phyloP scores from a whole-genome alignment of 2,329 filamentous ascomycete genomes.

The Bipolaris gigantea region DNA sequence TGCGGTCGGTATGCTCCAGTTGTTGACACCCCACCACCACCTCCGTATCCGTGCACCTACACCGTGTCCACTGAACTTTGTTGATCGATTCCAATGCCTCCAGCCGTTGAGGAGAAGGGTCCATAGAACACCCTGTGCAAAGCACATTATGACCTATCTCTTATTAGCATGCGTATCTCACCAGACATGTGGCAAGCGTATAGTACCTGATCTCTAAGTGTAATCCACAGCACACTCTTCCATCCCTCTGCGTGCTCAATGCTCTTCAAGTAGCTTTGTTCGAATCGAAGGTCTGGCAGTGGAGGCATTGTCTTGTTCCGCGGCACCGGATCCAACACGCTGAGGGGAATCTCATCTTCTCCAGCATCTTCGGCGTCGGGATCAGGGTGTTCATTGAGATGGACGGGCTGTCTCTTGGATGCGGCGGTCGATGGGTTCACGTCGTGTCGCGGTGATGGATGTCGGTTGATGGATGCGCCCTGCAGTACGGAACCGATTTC shows the following conservation, averaged over 20 bases:
- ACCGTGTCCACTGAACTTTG: slow-evolving; percentile 73
- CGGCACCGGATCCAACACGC: slow-evolving; percentile 60
- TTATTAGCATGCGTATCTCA: not conserved
- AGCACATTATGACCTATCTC: slow-evolving; percentile 74
- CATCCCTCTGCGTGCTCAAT: slow-evolving; percentile 77
- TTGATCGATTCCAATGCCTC: slow-evolving; percentile 83
- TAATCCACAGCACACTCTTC: slow-evolving; percentile 81
- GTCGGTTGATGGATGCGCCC: slow-evolving; percentile 72
- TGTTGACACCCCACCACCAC: slow-evolving; percentile 96
- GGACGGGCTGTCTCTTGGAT: slow-evolving; percentile 66
- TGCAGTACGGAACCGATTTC: slow-evolving; percentile 81
- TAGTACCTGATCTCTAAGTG: slow-evolving; percentile 79
- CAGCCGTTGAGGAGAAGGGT: slow-evolving; percentile 83
- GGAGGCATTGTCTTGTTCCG: slow-evolving; percentile 67
- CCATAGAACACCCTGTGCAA: slow-evolving; percentile 87
- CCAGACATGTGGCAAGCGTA: not conserved
- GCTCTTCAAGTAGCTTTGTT: slow-evolving; percentile 95
- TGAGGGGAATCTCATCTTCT: slow-evolving; percentile 70
- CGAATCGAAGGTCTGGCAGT: slow-evolving; percentile 83
- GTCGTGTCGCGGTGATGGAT: slow-evolving; percentile 74
- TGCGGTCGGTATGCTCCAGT: slow-evolving; percentile 62
- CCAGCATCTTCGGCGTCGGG: slow-evolving; percentile 54
- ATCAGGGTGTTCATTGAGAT: slow-evolving; percentile 40
- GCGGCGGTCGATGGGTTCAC: slow-evolving; percentile 77
- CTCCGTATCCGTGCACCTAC: slow-evolving; percentile 76